Evolutionary conservation across 495 filamentous ascomycete genomes (phyloP).

Genomic region (Peziza echinospora): DNA sequence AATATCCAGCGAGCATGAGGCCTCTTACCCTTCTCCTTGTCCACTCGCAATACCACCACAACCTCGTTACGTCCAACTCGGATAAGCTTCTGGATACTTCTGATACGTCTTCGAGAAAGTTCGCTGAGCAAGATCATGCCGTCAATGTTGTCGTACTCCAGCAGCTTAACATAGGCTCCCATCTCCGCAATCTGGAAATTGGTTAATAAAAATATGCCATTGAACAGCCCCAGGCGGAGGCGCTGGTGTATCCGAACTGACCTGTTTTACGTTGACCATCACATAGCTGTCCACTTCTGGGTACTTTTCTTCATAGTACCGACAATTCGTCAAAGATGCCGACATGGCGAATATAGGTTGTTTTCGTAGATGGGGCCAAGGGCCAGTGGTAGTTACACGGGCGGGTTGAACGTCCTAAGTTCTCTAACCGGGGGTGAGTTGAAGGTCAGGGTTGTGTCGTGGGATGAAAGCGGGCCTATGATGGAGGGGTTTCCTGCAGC

Average conservation of each 20-base stretch:
- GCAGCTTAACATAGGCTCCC: constrained; percentile 96
- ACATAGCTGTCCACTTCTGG: constrained; percentile 98
- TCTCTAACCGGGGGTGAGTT: no score
- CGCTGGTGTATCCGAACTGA: constrained; percentile 28
- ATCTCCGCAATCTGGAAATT: constrained; percentile 97
- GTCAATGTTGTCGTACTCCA: constrained; percentile 99
- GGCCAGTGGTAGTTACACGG: no score
- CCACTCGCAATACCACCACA: constrained; percentile 89
- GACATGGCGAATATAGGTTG: no score
- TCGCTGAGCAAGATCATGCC: constrained; percentile 98
- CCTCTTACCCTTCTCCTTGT: constrained; percentile 81
- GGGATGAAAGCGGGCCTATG: no score
- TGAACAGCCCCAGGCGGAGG: background rate
- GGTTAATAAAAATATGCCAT: no score
- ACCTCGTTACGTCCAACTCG: constrained; percentile 95
- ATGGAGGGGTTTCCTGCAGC: no score
- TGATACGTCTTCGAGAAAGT: constrained; percentile 84
- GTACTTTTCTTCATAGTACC: constrained; percentile 96
- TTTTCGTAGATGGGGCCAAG: no score
- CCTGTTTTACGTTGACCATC: constrained; percentile 96
- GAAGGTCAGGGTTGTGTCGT: no score
- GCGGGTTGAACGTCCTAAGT: no score
- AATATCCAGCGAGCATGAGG: background rate
- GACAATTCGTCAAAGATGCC: constrained; percentile 97
- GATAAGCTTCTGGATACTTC: constrained; percentile 97